Evolutionary conservation across 1,139 yeast species (phyloP).

Genomic region (Taiozyma sp.): DNA sequence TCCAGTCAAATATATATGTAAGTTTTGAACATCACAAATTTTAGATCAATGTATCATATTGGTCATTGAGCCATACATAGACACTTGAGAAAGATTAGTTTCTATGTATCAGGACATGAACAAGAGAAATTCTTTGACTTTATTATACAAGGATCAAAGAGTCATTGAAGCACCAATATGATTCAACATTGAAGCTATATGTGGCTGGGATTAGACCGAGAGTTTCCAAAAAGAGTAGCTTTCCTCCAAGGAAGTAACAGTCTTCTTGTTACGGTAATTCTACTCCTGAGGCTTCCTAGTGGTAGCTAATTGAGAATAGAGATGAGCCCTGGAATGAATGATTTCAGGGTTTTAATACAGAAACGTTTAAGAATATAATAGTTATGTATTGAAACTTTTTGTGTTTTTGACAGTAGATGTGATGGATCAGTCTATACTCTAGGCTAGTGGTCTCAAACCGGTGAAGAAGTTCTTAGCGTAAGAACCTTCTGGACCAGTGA

Average conservation of each 20-base stretch:
- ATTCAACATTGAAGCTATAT: background rate
- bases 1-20: background rate
- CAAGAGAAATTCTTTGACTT: background rate
- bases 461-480: constrained; percentile 63
- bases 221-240: background rate
- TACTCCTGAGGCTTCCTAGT: background rate
- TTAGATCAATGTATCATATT: background rate
- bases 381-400: background rate
- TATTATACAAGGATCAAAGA: background rate
- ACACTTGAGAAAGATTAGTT: background rate
- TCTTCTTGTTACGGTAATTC: too few relatives aligned
- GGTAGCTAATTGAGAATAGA: background rate
- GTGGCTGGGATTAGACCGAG: background rate
- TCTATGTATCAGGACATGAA: background rate
- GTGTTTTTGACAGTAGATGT: background rate
- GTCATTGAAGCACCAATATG: background rate
- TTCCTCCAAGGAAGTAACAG: background rate
- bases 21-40: background rate
- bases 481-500: constrained; percentile 44
- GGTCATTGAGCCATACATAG: background rate
- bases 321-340: too few relatives aligned
- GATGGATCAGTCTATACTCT: background rate
- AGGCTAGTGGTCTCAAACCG: constrained; percentile 51
- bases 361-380: background rate
- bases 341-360: background rate